Conservation (phyloP, 164 flowering plant species). For the Buxus sempervirens region DNA sequence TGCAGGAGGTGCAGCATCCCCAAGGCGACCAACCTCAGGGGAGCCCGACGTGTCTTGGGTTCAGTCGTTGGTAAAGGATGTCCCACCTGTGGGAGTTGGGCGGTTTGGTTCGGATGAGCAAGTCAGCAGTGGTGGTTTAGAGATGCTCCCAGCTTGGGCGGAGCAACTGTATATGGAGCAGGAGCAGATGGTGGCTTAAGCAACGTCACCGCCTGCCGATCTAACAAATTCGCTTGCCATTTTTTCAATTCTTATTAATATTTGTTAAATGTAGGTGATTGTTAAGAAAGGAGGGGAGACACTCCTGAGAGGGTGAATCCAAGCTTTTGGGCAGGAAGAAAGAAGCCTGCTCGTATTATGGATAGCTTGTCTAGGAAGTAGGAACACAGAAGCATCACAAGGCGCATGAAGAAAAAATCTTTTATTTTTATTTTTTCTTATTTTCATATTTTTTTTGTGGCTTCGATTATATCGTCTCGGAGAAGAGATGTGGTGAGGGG, state of each 20-base stretch:
- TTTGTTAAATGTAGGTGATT: constrained; percentile 15
- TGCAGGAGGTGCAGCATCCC: background rate
- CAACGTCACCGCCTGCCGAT: constrained; percentile 1
- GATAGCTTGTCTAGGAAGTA: background rate
- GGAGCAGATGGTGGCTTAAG: constrained; percentile 87
- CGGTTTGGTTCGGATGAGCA: constrained; percentile 23
- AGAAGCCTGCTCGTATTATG: background rate
- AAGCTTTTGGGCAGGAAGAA: constrained; percentile 9
- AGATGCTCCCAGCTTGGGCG: constrained; percentile 52
- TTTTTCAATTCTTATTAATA: constrained; percentile 19
- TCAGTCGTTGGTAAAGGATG: constrained; percentile 75
- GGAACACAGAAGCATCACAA: background rate
- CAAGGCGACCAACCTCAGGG: constrained; percentile 16
- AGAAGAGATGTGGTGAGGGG: background rate
- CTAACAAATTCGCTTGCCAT: constrained; percentile 23
- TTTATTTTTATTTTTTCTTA: background rate
- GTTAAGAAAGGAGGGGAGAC: background rate
- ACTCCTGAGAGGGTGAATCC: background rate
- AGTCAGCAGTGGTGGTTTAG: constrained; percentile 26
- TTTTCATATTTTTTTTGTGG: background rate
- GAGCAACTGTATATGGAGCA: constrained; percentile 89
- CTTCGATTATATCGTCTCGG: too few relatives aligned
- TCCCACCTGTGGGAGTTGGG: constrained; percentile 28
- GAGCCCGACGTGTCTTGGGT: constrained; percentile 97
- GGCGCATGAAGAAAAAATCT: background rate